A percentile compares a stretch with the other conserved stretches of the same genome.
phyloP scores from a whole-genome alignment of 192 early-diverging fungal genomes.

The Linnemannia hyalina region DNA sequence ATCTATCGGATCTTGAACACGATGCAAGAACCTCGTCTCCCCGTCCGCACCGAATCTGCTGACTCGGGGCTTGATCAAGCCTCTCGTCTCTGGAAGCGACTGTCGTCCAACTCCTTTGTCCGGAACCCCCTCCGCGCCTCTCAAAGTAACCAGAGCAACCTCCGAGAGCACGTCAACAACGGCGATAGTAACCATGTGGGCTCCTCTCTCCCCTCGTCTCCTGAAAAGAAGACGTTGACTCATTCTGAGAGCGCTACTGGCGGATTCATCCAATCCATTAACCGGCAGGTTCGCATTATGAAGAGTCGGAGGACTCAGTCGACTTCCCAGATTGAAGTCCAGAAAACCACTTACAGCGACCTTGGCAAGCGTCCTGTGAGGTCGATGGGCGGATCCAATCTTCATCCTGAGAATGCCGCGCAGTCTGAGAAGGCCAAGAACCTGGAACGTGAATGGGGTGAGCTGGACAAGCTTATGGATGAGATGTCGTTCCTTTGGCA shows the following conservation, averaged over 20 bases:
- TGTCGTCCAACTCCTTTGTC: slow-evolving; percentile 43
- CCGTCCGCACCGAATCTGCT: slow-evolving; percentile 35
- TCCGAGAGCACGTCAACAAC: neutral
- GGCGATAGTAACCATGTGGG: neutral
- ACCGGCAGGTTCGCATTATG: slow-evolving; percentile 43
- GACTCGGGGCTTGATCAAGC: slow-evolving; percentile 53
- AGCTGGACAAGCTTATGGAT: slow-evolving; percentile 50
- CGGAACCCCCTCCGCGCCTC: slow-evolving; percentile 8
- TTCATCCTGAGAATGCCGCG: neutral
- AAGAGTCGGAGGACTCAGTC: slow-evolving; percentile 48
- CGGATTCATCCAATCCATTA: slow-evolving; percentile 46
- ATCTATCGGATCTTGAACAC: slow-evolving; percentile 64
- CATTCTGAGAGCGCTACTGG: slow-evolving; percentile 18
- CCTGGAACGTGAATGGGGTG: slow-evolving; percentile 38
- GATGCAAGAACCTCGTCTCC: slow-evolving; percentile 35
- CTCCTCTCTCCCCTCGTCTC: slow-evolving; percentile 9
- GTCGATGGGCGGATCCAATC: slow-evolving; percentile 1
- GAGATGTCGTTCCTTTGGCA: slow-evolving; percentile 41
- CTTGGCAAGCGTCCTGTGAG: neutral
- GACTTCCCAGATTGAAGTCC: slow-evolving; percentile 45
- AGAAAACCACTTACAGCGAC: neutral
- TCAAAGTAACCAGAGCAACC: slow-evolving; percentile 8
- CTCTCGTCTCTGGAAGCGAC: slow-evolving; percentile 38
- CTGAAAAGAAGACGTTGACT: slow-evolving; percentile 14
- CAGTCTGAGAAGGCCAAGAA: slow-evolving; percentile 11